A percentile compares a stretch with the other conserved stretches of the same genome.
Conservation (phyloP, 352 stramenopile species). For the Globisporangium middletonii region DNA sequence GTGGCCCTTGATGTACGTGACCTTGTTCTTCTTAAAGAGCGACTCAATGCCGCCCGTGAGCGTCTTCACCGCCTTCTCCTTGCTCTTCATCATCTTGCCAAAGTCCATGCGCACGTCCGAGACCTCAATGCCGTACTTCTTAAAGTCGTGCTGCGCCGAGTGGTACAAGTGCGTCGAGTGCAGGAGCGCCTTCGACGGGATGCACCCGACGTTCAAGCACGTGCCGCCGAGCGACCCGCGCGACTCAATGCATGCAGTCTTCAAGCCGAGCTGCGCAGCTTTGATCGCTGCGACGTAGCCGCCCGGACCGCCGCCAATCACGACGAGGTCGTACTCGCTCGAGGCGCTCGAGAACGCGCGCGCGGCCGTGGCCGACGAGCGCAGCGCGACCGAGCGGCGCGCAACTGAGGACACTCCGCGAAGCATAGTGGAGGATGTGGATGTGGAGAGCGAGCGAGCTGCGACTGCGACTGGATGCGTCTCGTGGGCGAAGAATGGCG, state of each 20-base stretch:
- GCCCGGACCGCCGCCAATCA: constrained; percentile 94
- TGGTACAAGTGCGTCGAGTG: constrained; percentile 96
- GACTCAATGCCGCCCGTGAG: constrained; percentile 96
- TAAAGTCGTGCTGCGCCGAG: constrained; percentile 95
- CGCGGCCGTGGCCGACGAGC: constrained; percentile 17
- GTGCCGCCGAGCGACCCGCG: constrained; percentile 94
- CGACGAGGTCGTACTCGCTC: constrained; percentile 76
- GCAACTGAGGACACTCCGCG: constrained; percentile 24
- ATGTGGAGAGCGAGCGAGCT: not conserved
- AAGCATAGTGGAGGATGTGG: constrained; percentile 19
- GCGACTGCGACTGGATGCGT: not conserved
- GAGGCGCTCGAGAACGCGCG: constrained; percentile 46
- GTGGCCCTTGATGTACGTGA: constrained; percentile 97
- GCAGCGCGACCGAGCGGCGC: constrained; percentile 27
- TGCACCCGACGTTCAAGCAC: constrained; percentile 99
- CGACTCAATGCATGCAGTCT: constrained; percentile 98
- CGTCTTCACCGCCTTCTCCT: constrained; percentile 92
- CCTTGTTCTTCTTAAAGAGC: constrained; percentile 99
- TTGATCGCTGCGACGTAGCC: constrained; percentile 99
- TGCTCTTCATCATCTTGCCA: constrained; percentile 94
- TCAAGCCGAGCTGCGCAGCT: constrained; percentile 95
- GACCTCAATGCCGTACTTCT: constrained; percentile 93
- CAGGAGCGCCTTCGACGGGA: constrained; percentile 98
- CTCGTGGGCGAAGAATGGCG: constrained; percentile 4
- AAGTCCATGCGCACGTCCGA: constrained; percentile 92